Evolutionary conservation across 495 filamentous ascomycete genomes (phyloP), one percentile per base, ranked within the genome.

Genomic region (Tetracladium setigerum): DNA sequence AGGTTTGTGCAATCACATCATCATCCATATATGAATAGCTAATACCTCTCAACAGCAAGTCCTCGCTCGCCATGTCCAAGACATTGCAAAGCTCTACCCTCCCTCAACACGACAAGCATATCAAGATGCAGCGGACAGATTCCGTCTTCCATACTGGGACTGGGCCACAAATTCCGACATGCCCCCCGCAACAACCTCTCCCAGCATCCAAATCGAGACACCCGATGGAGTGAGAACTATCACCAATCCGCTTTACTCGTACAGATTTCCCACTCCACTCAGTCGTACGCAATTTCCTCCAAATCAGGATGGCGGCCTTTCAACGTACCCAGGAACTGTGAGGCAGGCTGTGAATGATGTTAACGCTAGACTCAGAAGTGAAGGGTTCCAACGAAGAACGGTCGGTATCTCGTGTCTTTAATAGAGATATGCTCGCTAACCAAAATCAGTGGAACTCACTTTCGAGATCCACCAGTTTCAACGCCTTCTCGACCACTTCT

Each of bases 101-200:
- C 56, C 56, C 5, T 64, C 67, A 3, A 52, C 52, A 30, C 52
- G 46, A 18, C 24, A 38, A 11, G 4, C 13, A 19, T 57, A 48
- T 31, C 54, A 64, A 30, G 50, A 58, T 13, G 76, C 75, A 1
- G 77, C 75, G 27, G 52, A 62, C 15, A 61, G 64, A 5, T 68
- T 77, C 44, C 65, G 76, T 8, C 47, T 75, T 9, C 76, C 76
- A 3, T 81, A 73, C 51, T 81, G 74, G 66, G 77, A 81, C 59
- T 81, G 77, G 76, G 73, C 69, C 5, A 55, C 56, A 14, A 66
- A 60, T 38, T 47, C 66, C 44, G 62, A 52, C 30, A 63, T 66
- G 46, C 64, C 64, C n/a, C 52, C 45, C 16, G 36, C 52, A 45
- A 33, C 67, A 52, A 64, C 53, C 33, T 46, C 63, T 41, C 52